Evolutionary conservation across 2,329 filamentous ascomycete genomes (phyloP).

Genomic region (Cryphonectria radicalis): DNA sequence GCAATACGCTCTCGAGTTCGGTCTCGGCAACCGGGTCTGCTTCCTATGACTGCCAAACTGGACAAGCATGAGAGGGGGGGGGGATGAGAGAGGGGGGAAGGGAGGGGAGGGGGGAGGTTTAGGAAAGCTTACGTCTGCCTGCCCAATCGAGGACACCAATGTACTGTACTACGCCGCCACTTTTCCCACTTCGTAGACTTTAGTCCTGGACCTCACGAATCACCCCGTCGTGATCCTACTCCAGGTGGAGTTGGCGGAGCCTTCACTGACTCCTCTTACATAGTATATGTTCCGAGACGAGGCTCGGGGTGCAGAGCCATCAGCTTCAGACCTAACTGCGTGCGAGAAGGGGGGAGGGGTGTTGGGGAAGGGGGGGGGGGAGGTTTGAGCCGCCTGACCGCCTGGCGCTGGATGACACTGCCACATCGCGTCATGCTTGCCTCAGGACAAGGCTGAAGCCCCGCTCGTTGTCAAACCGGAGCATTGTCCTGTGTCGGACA

Average conservation of each 20-base stretch:
- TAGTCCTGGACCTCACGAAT: not conserved
- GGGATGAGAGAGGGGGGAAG: not conserved
- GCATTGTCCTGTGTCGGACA: not conserved
- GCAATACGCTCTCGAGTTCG: not conserved
- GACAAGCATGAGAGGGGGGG: not conserved
- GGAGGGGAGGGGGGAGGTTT: too few species aligned
- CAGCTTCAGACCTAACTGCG: not conserved
- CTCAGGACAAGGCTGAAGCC: conserved; percentile 4
- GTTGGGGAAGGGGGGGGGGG: not conserved
- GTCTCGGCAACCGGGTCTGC: not conserved
- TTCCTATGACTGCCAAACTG: not conserved
- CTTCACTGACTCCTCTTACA: not conserved
- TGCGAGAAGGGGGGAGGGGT: not conserved
- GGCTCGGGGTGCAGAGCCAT: not conserved
- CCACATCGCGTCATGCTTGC: conserved; percentile 11
- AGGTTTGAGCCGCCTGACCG: conserved; percentile 3
- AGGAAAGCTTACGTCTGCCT: not conserved
- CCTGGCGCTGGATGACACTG: not conserved
- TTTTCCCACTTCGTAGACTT: not conserved
- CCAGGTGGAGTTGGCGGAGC: conserved; percentile 4
- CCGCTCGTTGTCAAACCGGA: conserved; percentile 14
- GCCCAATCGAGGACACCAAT: not conserved
- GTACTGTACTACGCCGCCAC: not conserved
- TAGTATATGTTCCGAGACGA: conserved; percentile 12
- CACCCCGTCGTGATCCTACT: not conserved